These are phyloP conservation scores for Sporisorium iseilematis-ciliati DNA, from an alignment of 1,284 basidiomycete genomes.

Conservation along the genomic window DNA sequence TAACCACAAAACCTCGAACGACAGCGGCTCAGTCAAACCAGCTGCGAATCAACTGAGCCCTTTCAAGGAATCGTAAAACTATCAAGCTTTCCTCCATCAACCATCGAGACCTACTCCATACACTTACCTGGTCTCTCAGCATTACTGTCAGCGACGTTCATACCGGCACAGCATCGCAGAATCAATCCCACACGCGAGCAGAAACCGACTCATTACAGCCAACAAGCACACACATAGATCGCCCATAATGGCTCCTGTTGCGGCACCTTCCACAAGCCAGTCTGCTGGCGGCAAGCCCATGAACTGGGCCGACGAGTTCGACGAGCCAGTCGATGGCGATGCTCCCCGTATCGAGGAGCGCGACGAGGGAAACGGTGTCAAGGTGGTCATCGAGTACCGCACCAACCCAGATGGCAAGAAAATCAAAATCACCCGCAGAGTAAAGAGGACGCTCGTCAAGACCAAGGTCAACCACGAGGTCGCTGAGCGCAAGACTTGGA, in stretches of 20 bases:
- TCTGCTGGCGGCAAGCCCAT: slow-evolving; percentile 52
- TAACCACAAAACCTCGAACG: background rate
- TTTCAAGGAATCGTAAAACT: background rate
- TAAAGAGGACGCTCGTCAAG: slow-evolving; percentile 88
- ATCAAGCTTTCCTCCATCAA: slow-evolving; percentile 19
- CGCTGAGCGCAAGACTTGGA: slow-evolving; percentile 91
- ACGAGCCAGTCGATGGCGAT: slow-evolving; percentile 53
- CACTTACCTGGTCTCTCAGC: slow-evolving; percentile 1
- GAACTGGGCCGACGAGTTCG: slow-evolving; percentile 69
- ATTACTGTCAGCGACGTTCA: background rate
- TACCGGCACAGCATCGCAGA: slow-evolving; percentile 8
- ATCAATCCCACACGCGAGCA: slow-evolving; percentile 4
- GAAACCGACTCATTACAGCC: background rate
- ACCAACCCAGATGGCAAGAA: slow-evolving; percentile 93
- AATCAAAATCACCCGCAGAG: slow-evolving; percentile 88
- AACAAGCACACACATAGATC: slow-evolving; percentile 5
- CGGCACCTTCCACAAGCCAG: slow-evolving; percentile 45
- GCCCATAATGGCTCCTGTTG: slow-evolving; percentile 45
- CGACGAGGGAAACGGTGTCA: slow-evolving; percentile 88
- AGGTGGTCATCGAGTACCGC: slow-evolving; percentile 84
- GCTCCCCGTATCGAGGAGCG: slow-evolving; percentile 73
- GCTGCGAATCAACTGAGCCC: slow-evolving; percentile 11
- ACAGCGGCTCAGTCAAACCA: slow-evolving; percentile 3
- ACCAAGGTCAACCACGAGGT: slow-evolving; percentile 92
- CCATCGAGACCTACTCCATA: slow-evolving; percentile 5